Percentiles rank a stretch among this genome's conserved stretches.
These are phyloP conservation scores for Eucalyptus regnans DNA, from an alignment of 345 rosid species.

Conservation along the genomic window DNA sequence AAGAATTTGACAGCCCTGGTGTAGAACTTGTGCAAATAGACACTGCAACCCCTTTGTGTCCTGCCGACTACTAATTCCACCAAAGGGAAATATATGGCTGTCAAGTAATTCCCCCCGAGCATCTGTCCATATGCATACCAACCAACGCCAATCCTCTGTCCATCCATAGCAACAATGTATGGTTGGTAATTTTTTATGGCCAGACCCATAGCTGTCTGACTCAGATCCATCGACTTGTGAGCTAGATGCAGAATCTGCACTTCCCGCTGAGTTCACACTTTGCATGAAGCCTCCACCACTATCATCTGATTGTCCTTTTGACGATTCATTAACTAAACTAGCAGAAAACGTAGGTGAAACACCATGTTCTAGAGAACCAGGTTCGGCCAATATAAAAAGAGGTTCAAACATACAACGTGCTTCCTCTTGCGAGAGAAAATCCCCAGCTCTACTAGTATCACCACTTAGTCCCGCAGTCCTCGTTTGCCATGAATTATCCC, in stretches of 20 bases:
- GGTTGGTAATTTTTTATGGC: constrained; percentile 64
- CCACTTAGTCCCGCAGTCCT: constrained; percentile 74
- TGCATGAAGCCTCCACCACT: constrained; percentile 48
- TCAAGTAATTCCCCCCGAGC: constrained; percentile 97
- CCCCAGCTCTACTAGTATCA: constrained; percentile 78
- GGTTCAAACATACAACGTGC: constrained; percentile 84
- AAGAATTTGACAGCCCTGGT: constrained; percentile 96
- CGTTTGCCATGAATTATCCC: constrained; percentile 93
- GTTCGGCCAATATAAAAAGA: constrained; percentile 88
- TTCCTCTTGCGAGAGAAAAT: constrained; percentile 49
- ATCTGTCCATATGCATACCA: constrained; percentile 99
- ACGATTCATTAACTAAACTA: constrained; percentile 43
- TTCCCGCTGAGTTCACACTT: constrained; percentile 43
- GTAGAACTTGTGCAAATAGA: constrained; percentile 92
- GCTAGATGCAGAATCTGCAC: constrained; percentile 46
- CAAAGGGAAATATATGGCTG: constrained; percentile 94
- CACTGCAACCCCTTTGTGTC: constrained; percentile 98
- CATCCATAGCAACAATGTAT: constrained; percentile 98
- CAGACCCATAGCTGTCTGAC: constrained; percentile 33
- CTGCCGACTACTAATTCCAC: constrained; percentile 98
- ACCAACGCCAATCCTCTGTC: constrained; percentile 99
- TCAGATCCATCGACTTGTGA: constrained; percentile 67
- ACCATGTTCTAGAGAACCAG: constrained; percentile 87
- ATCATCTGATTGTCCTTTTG: constrained; percentile 55
- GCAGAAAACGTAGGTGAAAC: constrained; percentile 44